Evolutionary conservation across 2,329 filamentous ascomycete species (phyloP), one percentile per base, ranked within the genome.

Genomic region (Lachnellula suecica): DNA sequence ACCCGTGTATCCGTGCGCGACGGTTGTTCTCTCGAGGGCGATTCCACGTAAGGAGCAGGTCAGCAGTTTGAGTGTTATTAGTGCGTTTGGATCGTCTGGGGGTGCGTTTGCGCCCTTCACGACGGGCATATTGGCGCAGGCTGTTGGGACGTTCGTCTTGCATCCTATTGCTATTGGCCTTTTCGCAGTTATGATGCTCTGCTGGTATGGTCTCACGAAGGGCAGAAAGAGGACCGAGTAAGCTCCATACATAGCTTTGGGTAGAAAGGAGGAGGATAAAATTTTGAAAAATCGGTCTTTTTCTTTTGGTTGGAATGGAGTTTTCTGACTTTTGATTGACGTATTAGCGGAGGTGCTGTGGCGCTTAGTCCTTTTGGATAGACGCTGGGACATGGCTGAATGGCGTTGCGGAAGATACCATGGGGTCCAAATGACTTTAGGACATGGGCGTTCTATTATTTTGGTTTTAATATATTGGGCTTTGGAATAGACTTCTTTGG

Each of bases 1-100:
- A 0, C 89, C 90, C 0, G 78, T 95, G 4, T 95, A 91, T 64
- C 89, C 90, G 0, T 91, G 87, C 65, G 82, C 85, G 0, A 78
- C 81, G 3, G 79, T 81, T 1, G 75, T 89, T 5, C 85, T 89
- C 59, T 78, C 84, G 49, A 74, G 80, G 35, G 71, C 79, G 31
- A 76, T 91, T 66, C 79, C 77, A 15, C 72, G 79, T 15, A 72
- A 77, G 35, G 74, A 89, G 51, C 81, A 84, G 57, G 77, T 86
- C 17, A 82, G 79, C 38, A 80, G 82, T 1, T 77, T 90, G 59
- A 79, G 85, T 2, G 81, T 88, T 50, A 88, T 90, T 53, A 82
- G 79, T 20, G 84, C 84, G 4, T 87, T 86, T 61, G 87, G 85
- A 0, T 87, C 81, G 61, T 81, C 82, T 2, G 88, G 88, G 0